Percentiles rank a stretch among this genome's conserved stretches.
phyloP scores from a whole-genome alignment of 2,329 filamentous ascomycete genomes.

The Cladophialophora exuberans region DNA sequence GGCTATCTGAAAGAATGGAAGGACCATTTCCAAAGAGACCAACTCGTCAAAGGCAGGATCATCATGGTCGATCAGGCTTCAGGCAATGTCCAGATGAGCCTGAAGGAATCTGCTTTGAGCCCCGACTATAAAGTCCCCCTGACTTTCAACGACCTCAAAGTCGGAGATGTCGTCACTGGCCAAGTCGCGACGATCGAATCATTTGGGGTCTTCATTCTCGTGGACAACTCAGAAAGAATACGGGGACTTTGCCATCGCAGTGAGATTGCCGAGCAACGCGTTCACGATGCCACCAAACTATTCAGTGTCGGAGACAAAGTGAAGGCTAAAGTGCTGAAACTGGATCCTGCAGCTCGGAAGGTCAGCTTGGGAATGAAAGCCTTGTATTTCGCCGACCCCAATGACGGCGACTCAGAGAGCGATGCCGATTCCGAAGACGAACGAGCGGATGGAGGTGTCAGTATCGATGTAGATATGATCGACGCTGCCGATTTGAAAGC shows the following conservation, averaged over 20 bases:
- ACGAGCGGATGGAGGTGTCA: slow-evolving; percentile 40
- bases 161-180: slow-evolving; percentile 82
- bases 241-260: slow-evolving; percentile 91
- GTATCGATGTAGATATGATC: slow-evolving; percentile 39
- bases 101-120: slow-evolving; percentile 84
- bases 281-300: slow-evolving; percentile 83
- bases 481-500: slow-evolving; percentile 46
- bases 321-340: slow-evolving; percentile 82
- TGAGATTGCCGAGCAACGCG: slow-evolving; percentile 82
- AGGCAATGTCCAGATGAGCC: slow-evolving; percentile 78
- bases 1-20: slow-evolving; percentile 96
- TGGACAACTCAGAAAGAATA: slow-evolving; percentile 84
- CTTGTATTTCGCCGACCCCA: slow-evolving; percentile 75
- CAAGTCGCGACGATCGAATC: slow-evolving; percentile 93
- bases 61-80: slow-evolving; percentile 69
- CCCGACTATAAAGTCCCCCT: slow-evolving; percentile 74
- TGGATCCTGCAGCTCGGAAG: slow-evolving; percentile 74
- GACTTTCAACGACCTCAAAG: slow-evolving; percentile 75
- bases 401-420: slow-evolving; percentile 55
- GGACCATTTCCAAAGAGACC: slow-evolving; percentile 80
- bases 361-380: slow-evolving; percentile 93
- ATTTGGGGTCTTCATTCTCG: slow-evolving; percentile 90
- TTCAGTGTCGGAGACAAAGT: slow-evolving; percentile 91
- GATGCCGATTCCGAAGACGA: slow-evolving; percentile 43
- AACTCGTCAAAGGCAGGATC: slow-evolving; percentile 87